Evolutionary conservation across 441 rosid genomes (phyloP).

Genomic region (Melastoma candidum): DNA sequence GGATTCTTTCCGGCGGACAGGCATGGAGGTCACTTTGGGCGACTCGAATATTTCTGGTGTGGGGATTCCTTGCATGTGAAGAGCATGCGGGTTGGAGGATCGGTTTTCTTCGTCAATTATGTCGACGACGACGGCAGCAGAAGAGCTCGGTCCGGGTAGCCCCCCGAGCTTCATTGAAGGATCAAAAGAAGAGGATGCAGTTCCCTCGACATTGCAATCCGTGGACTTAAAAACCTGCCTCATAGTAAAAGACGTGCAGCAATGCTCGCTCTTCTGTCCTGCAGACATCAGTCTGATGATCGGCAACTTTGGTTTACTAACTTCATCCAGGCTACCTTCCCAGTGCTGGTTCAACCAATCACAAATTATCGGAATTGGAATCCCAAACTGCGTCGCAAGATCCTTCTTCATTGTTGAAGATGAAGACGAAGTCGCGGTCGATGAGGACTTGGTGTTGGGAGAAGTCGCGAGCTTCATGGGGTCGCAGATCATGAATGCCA

Average conservation of each 20-base stretch:
- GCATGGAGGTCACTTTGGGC: slow-evolving; percentile 56
- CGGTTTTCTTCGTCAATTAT: slow-evolving; percentile 35
- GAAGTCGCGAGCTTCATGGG: slow-evolving; percentile 92
- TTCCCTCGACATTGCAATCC: slow-evolving; percentile 36
- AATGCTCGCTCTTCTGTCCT: slow-evolving; percentile 82
- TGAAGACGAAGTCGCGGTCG: slow-evolving; percentile 41
- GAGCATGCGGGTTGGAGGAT: slow-evolving; percentile 28
- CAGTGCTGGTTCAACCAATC: slow-evolving; percentile 98
- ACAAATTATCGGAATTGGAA: slow-evolving; percentile 81
- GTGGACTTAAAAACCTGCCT: slow-evolving; percentile 68
- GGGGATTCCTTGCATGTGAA: slow-evolving; percentile 70
- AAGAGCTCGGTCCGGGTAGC: slow-evolving; percentile 32
- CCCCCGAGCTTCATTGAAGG: slow-evolving; percentile 32
- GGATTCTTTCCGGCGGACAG: slow-evolving; percentile 43
- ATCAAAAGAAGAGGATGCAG: slow-evolving; percentile 55
- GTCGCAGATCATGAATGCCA: slow-evolving; percentile 94
- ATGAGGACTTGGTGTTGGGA: slow-evolving; percentile 66
- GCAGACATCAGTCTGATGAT: slow-evolving; percentile 80
- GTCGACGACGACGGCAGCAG: slow-evolving; percentile 19
- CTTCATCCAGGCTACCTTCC: slow-evolving; percentile 94
- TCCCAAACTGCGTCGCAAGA: slow-evolving; percentile 70
- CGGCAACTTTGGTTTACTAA: slow-evolving; percentile 71
- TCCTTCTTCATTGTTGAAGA: slow-evolving; percentile 57
- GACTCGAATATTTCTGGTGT: slow-evolving; percentile 90
- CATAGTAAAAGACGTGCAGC: slow-evolving; percentile 75